Evolutionary conservation across 1,139 yeast species (phyloP).

Genomic region (Pichia sp.): DNA sequence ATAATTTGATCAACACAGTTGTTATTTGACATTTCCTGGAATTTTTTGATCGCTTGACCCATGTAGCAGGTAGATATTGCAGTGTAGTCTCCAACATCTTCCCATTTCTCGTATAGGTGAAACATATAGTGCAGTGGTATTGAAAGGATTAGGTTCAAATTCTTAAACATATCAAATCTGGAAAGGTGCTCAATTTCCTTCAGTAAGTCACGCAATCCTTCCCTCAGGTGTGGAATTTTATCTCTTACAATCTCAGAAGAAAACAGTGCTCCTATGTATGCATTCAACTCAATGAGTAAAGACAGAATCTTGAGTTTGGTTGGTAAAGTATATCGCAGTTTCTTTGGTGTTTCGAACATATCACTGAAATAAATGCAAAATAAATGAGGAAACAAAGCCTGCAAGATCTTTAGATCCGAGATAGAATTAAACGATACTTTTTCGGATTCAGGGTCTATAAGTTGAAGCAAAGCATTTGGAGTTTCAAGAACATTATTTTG

Average conservation of each 20-base stretch:
- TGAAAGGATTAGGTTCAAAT: slow-evolving; percentile 1
- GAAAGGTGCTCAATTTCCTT: slow-evolving; percentile 11
- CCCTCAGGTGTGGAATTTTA: neutral
- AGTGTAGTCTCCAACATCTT: slow-evolving; percentile 11
- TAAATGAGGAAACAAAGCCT: slow-evolving; percentile 3
- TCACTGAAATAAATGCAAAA: neutral
- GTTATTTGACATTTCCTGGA: neutral
- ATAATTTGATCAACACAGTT: neutral
- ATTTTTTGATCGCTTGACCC: neutral
- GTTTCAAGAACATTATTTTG: slow-evolving; percentile 3
- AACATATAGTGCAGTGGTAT: slow-evolving; percentile 10
- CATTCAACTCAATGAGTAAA: slow-evolving; percentile 9
- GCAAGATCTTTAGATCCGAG: slow-evolving; percentile 9
- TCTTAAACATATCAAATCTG: slow-evolving; percentile 3
- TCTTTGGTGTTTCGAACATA: slow-evolving; percentile 1
- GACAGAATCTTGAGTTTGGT: slow-evolving; percentile 4
- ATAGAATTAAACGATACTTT: neutral
- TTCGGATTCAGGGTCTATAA: neutral
- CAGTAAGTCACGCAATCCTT: slow-evolving; percentile 2
- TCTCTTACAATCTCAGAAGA: slow-evolving; percentile 7
- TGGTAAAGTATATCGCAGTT: neutral
- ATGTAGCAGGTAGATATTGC: slow-evolving; percentile 4
- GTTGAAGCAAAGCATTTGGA: slow-evolving; percentile 4
- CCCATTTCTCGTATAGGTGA: slow-evolving; percentile 13
- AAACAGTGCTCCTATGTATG: slow-evolving; percentile 9